Evolutionary conservation across 2,329 filamentous ascomycete genomes (phyloP).

Genomic region (Arthroderma uncinatum): DNA sequence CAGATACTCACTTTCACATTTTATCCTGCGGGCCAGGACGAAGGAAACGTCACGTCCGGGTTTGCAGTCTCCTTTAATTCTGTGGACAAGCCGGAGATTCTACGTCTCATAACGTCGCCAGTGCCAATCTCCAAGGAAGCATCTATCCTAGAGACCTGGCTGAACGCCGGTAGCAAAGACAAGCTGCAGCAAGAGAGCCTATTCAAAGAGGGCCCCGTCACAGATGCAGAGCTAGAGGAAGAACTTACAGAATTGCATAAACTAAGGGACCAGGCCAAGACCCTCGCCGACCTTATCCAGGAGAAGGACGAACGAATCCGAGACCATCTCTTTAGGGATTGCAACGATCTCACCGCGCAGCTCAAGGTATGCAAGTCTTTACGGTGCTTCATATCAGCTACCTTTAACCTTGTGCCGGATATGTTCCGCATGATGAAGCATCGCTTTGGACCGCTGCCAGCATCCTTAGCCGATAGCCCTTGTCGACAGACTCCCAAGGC

Average conservation of each 20-base stretch:
- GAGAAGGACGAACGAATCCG: constrained; percentile 21
- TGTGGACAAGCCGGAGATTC: constrained; percentile 19
- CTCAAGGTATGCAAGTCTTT: constrained; percentile 20
- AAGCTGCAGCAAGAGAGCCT: constrained; percentile 7
- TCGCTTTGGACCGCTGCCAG: constrained; percentile 20
- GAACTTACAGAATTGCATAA: constrained; percentile 20
- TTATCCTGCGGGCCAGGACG: constrained; percentile 14
- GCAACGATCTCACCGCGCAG: constrained; percentile 16
- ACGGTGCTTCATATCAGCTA: constrained; percentile 23
- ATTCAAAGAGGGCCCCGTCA: not conserved
- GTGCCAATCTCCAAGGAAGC: constrained; percentile 15
- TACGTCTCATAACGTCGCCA: constrained; percentile 21
- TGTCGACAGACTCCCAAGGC: constrained; percentile 7
- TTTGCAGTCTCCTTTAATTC: constrained; percentile 26
- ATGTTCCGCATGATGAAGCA: constrained; percentile 21
- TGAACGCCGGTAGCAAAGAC: constrained; percentile 11
- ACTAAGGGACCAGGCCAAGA: constrained; percentile 19
- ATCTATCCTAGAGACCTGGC: constrained; percentile 18
- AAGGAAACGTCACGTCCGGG: constrained; percentile 21
- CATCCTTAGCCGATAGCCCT: constrained; percentile 13
- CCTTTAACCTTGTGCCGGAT: constrained; percentile 22
- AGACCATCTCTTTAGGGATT: constrained; percentile 22
- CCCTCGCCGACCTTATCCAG: constrained; percentile 19
- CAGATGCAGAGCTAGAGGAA: constrained; percentile 15
- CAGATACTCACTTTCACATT: constrained; percentile 23